Evolutionary conservation across 768 basidiomycete species (phyloP).

Genomic region (Dendrothele bispora): DNA sequence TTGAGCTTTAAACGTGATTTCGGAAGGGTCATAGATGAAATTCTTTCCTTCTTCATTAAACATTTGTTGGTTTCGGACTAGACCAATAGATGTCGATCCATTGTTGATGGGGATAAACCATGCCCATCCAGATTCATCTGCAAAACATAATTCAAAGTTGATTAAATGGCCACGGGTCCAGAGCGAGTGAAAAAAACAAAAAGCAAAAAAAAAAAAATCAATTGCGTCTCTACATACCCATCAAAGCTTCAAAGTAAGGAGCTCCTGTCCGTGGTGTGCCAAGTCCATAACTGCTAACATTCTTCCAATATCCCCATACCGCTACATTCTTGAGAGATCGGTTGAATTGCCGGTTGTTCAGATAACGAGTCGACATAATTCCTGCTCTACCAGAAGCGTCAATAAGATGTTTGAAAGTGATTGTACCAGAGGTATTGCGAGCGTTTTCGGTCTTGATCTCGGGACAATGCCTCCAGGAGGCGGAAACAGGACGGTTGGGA

Average conservation of each 20-base stretch:
- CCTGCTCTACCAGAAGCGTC: constrained; percentile 76
- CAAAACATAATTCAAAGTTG: background rate
- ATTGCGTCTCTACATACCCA: constrained; percentile 36
- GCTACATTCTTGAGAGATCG: constrained; percentile 71
- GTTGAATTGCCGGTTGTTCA: constrained; percentile 70
- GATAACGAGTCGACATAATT: constrained; percentile 65
- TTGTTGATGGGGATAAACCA: constrained; percentile 72
- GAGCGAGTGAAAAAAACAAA: constrained; percentile 2
- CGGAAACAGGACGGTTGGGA: constrained; percentile 47
- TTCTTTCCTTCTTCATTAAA: constrained; percentile 37
- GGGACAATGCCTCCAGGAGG: constrained; percentile 43
- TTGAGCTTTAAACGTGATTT: constrained; percentile 19
- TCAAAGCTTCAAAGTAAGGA: constrained; percentile 72
- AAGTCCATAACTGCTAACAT: constrained; percentile 49
- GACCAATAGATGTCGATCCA: constrained; percentile 59
- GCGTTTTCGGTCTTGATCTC: constrained; percentile 35
- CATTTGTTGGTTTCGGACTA: constrained; percentile 57
- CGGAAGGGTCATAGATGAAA: constrained; percentile 10
- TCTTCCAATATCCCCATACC: constrained; percentile 76
- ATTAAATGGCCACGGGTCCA: constrained; percentile 1
- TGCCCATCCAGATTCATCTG: constrained; percentile 71
- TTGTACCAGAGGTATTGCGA: constrained; percentile 36
- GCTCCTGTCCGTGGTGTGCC: constrained; percentile 55
- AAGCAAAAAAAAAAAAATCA: background rate
- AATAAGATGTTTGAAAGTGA: constrained; percentile 67